Percentiles rank a stretch among this genome's conserved stretches.
Conservation (phyloP, 2,329 filamentous ascomycete genomes). For the Coniella vitis region DNA sequence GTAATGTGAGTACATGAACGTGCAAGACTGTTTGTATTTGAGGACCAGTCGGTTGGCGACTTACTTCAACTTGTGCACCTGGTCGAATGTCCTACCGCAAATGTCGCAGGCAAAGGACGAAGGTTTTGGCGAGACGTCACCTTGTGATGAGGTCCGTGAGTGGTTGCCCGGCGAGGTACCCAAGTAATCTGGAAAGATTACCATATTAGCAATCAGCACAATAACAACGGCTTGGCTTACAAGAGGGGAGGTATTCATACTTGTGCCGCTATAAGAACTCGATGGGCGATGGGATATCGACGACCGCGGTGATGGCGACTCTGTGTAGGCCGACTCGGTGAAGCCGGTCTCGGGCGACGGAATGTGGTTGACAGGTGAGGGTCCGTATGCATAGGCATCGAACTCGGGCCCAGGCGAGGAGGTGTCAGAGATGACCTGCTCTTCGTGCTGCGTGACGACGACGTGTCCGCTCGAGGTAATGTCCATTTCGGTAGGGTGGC, state of each 20-base stretch:
- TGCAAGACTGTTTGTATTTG: background rate
- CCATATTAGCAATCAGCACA: background rate
- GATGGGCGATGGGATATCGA: conserved; percentile 13
- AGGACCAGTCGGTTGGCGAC: conserved; percentile 16
- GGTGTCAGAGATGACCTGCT: conserved; percentile 28
- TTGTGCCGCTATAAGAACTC: conserved; percentile 10
- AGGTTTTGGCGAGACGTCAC: conserved; percentile 20
- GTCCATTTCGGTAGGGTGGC: conserved; percentile 17
- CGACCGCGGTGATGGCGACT: conserved; percentile 16
- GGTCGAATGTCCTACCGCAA: conserved; percentile 44
- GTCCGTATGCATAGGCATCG: conserved; percentile 27
- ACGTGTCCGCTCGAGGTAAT: conserved; percentile 13
- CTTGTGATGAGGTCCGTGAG: conserved; percentile 12
- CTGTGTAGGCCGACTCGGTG: conserved; percentile 23
- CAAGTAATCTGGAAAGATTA: conserved; percentile 9
- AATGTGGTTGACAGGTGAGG: conserved; percentile 34
- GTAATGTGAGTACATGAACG: conserved; percentile 17
- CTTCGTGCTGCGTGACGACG: conserved; percentile 15
- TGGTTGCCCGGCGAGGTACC: conserved; percentile 8
- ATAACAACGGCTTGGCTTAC: background rate
- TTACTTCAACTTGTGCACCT: conserved; percentile 54
- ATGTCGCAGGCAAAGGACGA: conserved; percentile 32
- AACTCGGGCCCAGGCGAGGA: conserved; percentile 32
- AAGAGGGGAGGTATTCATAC: background rate
- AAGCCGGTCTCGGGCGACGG: conserved; percentile 40